A percentile compares a stretch with the other conserved stretches of the same genome.
Evolutionary conservation across 140 eudicot genomes (phyloP).

Genomic region (Bidens hawaiensis): DNA sequence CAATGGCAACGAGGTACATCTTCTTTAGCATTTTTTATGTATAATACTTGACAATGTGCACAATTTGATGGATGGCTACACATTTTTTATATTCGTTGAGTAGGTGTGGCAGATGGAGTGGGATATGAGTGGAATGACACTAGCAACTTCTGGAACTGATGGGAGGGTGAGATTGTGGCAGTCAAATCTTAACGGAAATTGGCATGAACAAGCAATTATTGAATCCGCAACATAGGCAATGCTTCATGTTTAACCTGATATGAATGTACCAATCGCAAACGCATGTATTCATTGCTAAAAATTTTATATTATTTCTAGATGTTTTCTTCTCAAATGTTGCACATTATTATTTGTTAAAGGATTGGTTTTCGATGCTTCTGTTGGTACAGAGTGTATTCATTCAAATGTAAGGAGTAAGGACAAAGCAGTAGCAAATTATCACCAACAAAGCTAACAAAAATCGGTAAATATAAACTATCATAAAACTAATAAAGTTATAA

Average conservation of each 20-base stretch:
- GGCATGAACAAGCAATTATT: conserved; percentile 79
- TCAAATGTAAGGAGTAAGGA: too few relatives aligned
- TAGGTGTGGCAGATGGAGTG: conserved; percentile 99
- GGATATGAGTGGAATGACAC: conserved; percentile 99
- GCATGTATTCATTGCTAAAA: conserved; percentile 3
- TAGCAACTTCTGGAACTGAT: conserved; percentile 72
- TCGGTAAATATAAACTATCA: too few relatives aligned
- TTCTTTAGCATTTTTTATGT: too few relatives aligned
- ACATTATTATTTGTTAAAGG: not conserved
- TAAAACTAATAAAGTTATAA: too few relatives aligned
- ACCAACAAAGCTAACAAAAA: too few relatives aligned
- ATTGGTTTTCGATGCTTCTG: not conserved
- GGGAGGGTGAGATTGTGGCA: conserved; percentile 84
- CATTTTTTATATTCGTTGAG: not conserved
- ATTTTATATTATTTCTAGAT: not conserved
- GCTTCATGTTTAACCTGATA: conserved; percentile 5
- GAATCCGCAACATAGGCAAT: conserved; percentile 39
- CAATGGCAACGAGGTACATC: conserved; percentile 53
- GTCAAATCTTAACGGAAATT: conserved; percentile 73
- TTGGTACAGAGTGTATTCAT: not conserved
- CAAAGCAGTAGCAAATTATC: too few relatives aligned
- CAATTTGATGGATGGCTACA: not conserved
- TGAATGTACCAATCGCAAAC: conserved; percentile 3
- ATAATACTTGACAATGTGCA: not conserved
- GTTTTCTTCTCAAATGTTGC: not conserved